Evolutionary conservation across 371 early-diverging fungal species (phyloP).

Genomic region (Rhizopus delemar): DNA sequence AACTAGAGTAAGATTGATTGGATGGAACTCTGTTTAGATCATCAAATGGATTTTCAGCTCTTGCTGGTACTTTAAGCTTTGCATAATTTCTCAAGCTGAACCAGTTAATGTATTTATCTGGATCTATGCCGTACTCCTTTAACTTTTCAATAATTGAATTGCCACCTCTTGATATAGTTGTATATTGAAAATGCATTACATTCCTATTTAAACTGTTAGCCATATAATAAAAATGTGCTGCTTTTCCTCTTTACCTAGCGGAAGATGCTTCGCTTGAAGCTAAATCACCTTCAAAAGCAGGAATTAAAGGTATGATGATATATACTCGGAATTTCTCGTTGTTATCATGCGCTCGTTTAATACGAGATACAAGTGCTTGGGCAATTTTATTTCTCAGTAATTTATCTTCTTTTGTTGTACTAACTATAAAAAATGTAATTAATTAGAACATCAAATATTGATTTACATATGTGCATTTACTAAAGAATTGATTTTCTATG

Average conservation of each 20-base stretch:
- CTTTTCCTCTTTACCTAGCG: slow-evolving; percentile 44
- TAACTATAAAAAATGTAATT: slow-evolving; percentile 21
- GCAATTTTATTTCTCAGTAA: slow-evolving; percentile 48
- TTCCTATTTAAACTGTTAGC: slow-evolving; percentile 18
- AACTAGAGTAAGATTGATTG: slow-evolving; percentile 6
- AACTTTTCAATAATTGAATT: slow-evolving; percentile 70
- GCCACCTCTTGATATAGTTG: slow-evolving; percentile 80
- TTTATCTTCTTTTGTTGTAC: slow-evolving; percentile 47
- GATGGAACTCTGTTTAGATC: slow-evolving; percentile 17
- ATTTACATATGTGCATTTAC: slow-evolving; percentile 37
- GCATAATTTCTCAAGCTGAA: slow-evolving; percentile 77
- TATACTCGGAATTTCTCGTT: slow-evolving; percentile 76
- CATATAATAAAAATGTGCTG: neutral
- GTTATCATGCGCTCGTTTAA: slow-evolving; percentile 70
- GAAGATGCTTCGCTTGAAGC: slow-evolving; percentile 73
- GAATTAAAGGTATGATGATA: slow-evolving; percentile 87
- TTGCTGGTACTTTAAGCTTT: slow-evolving; percentile 35
- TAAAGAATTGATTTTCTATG: slow-evolving; percentile 97
- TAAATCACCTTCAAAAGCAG: slow-evolving; percentile 88
- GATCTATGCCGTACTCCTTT: slow-evolving; percentile 64
- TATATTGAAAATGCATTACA: slow-evolving; percentile 85
- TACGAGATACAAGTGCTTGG: slow-evolving; percentile 76
- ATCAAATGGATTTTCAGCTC: slow-evolving; percentile 22
- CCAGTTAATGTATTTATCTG: slow-evolving; percentile 76
- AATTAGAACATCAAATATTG: too few relatives aligned